Percentiles rank a stretch among this genome's conserved stretches.
These are phyloP conservation scores for Alternaria tenuissima DNA, from an alignment of 2,329 filamentous ascomycete species.

Conservation along the genomic window DNA sequence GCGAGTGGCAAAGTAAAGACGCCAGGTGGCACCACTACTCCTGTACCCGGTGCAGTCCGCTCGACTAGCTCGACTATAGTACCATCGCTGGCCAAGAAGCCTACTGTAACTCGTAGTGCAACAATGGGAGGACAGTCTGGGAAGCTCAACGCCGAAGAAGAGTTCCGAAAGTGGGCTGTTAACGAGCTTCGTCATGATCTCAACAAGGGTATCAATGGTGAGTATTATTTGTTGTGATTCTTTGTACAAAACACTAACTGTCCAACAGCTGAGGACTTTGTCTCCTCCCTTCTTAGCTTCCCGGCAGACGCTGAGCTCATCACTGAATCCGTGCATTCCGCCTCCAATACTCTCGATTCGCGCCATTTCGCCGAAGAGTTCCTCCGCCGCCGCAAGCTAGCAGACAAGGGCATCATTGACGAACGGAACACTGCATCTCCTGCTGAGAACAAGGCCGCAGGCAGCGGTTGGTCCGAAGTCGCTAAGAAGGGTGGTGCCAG, in stretches of 20 bases:
- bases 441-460: slow-evolving; percentile 53
- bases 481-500: slow-evolving; percentile 88
- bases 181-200: slow-evolving; percentile 79
- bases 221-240: slow-evolving; percentile 29
- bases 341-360: slow-evolving; percentile 88
- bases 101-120: slow-evolving; percentile 60
- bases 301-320: slow-evolving; percentile 83
- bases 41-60: slow-evolving; percentile 56
- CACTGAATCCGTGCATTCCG: slow-evolving; percentile 86
- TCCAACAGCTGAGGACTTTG: slow-evolving; percentile 76
- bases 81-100: slow-evolving; percentile 60
- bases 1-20: slow-evolving; percentile 90
- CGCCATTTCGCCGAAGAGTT: slow-evolving; percentile 95
- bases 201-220: slow-evolving; percentile 72
- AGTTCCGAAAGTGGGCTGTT: slow-evolving; percentile 93
- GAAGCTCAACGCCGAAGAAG: slow-evolving; percentile 76
- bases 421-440: slow-evolving; percentile 66
- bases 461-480: slow-evolving; percentile 92
- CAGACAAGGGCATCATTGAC: slow-evolving; percentile 88
- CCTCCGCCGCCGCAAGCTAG: slow-evolving; percentile 88
- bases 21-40: slow-evolving; percentile 67
- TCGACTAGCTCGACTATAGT: slow-evolving; percentile 57
- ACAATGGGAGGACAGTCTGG: slow-evolving; percentile 55
- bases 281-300: slow-evolving; percentile 76
- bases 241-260: slow-evolving; percentile 23